These are phyloP conservation scores for Trichoderma asperelloides DNA, from an alignment of 495 filamentous ascomycete genomes.

Conservation along the genomic window DNA sequence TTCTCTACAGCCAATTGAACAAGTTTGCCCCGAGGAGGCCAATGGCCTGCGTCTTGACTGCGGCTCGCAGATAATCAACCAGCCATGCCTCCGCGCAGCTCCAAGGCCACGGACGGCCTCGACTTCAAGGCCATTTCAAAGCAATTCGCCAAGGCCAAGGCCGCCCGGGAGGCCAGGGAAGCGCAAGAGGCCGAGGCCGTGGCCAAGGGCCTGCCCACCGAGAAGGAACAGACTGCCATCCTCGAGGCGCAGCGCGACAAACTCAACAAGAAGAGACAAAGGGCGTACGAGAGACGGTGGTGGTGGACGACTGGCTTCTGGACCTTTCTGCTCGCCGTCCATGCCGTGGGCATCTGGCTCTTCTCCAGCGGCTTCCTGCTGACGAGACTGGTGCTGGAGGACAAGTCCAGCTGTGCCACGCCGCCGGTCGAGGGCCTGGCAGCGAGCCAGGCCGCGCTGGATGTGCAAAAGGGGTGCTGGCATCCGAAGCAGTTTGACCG, in stretches of 20 bases:
- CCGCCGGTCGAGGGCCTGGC: conserved; percentile 52
- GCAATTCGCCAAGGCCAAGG: conserved; percentile 40
- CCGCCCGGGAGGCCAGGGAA: conserved; percentile 23
- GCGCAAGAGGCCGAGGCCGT: conserved; percentile 12
- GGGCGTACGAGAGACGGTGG: conserved; percentile 33
- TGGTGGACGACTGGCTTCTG: conserved; percentile 43
- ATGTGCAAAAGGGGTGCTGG: conserved; percentile 73
- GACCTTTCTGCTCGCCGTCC: conserved; percentile 53
- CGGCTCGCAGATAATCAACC: not conserved
- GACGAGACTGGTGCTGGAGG: conserved; percentile 79
- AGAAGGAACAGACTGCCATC: conserved; percentile 14
- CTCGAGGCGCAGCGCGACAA: conserved; percentile 27
- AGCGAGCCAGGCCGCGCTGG: conserved; percentile 34
- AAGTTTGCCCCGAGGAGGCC: not conserved
- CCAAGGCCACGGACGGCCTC: conserved; percentile 19
- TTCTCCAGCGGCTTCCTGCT: conserved; percentile 97
- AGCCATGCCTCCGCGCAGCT: not conserved
- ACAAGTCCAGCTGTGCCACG: conserved; percentile 71
- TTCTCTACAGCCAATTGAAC: not conserved
- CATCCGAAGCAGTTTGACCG: conserved; percentile 87
- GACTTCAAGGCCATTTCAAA: conserved; percentile 36
- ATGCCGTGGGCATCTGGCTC: conserved; percentile 74
- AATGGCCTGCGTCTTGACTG: conserved; percentile 5
- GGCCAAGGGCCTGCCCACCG: conserved; percentile 12
- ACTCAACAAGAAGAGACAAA: conserved; percentile 33